Evolutionary conservation across 140 eudicot genomes (phyloP).

Genomic region (Erigeron philadelphicus): DNA sequence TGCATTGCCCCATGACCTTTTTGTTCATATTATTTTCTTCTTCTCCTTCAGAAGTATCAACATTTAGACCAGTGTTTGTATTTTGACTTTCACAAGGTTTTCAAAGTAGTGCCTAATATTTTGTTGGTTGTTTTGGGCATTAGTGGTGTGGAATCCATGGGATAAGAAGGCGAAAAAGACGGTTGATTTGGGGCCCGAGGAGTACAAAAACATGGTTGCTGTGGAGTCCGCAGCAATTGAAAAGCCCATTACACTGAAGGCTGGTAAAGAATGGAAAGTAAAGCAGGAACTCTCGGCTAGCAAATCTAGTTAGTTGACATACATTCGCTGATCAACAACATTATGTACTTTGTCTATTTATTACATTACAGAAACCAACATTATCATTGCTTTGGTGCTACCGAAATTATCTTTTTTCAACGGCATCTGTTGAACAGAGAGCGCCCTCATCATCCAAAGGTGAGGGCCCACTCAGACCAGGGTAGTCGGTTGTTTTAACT

Average conservation of each 20-base stretch:
- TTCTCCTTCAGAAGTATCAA: background rate
- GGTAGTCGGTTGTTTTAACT: no score
- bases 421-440: no score
- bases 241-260: slow-evolving; percentile 62
- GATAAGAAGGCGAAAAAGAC: slow-evolving; percentile 70
- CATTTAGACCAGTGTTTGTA: no score
- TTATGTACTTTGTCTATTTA: background rate
- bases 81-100: no score
- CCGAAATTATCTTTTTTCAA: no score
- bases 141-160: slow-evolving; percentile 97
- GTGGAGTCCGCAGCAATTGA: slow-evolving; percentile 81
- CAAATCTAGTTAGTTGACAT: slow-evolving; percentile 36
- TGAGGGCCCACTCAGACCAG: no score
- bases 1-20: background rate
- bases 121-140: background rate
- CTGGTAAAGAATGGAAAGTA: slow-evolving; percentile 90
- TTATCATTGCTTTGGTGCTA: no score
- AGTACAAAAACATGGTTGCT: slow-evolving; percentile 70
- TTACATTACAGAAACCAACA: no score
- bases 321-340: background rate
- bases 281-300: slow-evolving; percentile 67
- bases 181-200: slow-evolving; percentile 69
- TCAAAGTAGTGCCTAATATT: no score
- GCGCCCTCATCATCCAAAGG: no score
- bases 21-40: background rate